phyloP scores from a whole-genome alignment of 2,329 filamentous ascomycete species.

The Talaromyces funiculosus region DNA sequence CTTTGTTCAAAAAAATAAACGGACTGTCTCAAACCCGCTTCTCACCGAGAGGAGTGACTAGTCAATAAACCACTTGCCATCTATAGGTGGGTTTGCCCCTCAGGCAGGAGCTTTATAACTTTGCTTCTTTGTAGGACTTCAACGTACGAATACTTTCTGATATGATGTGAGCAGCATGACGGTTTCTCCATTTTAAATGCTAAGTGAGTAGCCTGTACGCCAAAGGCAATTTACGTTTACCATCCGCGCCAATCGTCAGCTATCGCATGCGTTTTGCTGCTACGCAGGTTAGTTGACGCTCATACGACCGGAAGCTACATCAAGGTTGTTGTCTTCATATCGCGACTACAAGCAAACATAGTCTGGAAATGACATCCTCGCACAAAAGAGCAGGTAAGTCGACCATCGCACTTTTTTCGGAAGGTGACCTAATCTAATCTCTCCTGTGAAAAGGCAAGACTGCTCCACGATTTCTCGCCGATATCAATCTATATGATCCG shows the following conservation, averaged over 20 bases:
- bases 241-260: neutral
- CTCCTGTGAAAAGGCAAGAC: slow-evolving; percentile 39
- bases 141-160: neutral
- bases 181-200: neutral
- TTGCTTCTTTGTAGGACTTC: neutral
- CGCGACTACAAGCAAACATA: neutral
- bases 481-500: slow-evolving; percentile 42
- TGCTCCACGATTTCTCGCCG: slow-evolving; percentile 44
- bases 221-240: neutral
- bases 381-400: slow-evolving; percentile 29
- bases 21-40: neutral
- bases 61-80: neutral
- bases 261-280: neutral
- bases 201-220: neutral
- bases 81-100: slow-evolving; percentile 12
- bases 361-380: slow-evolving; percentile 20
- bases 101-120: slow-evolving; percentile 4
- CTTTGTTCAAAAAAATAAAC: neutral
- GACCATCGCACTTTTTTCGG: neutral
- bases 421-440: slow-evolving; percentile 18
- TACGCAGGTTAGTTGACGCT: neutral
- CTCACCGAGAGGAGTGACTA: neutral
- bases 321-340: neutral
- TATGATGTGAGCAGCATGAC: slow-evolving; percentile 1
- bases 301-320: neutral